Evolutionary conservation across 768 basidiomycete species (phyloP), one percentile per base, ranked within the genome.

Genomic region (Termitomyces sp.): DNA sequence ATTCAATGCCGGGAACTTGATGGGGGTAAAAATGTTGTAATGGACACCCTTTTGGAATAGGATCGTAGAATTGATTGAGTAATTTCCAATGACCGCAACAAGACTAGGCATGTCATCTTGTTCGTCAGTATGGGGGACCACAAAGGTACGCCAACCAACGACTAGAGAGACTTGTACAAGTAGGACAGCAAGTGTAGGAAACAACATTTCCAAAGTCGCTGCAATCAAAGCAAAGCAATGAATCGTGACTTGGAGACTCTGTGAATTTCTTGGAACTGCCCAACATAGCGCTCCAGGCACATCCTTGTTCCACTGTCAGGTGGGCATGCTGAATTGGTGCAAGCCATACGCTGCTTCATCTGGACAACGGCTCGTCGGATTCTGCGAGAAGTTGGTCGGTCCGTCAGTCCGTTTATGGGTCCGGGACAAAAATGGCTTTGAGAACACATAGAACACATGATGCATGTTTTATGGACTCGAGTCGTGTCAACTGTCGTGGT

Each of bases 1-100:
- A 35, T 73, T 79, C 52, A 86, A 65, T 0, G 62, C 65, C 0
- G 83, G 81, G 55, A 86, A 86, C 55, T 72, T 76, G 68, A 85
- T 73, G 0, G 84, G 81, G 3, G 81, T 82, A 64, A 79, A 83
- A 6, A 85, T 78, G 62, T 86, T 87, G 63, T 87, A 87, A 0
- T 76, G 81, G 20, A 76, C 68, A 38, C 83, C 82, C 52, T 80
- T 73, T 64, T 78, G 50, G 67, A 87, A 87, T 5, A 86, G 58
- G 62, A 86, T 85, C 5, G 79, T 82, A 24, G 83, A 71, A 57
- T 82, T 70, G 8, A 65, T 65, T 3, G 71, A 63, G 59, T 73
- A 74, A 32, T 70, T 71, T 0, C 75, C 71, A 11, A 85, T 67
- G 5, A 76, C 78, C 20, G 77, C 71, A 6, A 71, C 62, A 8